Evolutionary conservation across 306 rosid genomes (phyloP), one percentile per base, ranked within the genome.

Genomic region (Vachellia collinsii): DNA sequence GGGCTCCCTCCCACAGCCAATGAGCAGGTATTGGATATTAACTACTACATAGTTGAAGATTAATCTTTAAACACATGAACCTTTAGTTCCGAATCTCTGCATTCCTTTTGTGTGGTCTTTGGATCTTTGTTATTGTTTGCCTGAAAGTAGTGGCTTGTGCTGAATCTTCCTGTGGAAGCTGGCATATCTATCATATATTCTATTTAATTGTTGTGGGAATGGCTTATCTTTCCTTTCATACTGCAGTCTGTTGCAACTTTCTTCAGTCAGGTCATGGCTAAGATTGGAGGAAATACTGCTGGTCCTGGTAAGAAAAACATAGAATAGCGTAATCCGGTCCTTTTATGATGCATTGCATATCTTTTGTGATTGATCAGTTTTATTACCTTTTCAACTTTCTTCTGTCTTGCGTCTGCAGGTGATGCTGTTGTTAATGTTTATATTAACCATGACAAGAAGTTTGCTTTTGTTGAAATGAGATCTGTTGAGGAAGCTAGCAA

Each of bases 401-500:
- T 66, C 43, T 56, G 68, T 20, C 16, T 78, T 78, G 73, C 53
- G 4, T 25, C 67, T 85, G 74, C 81, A 94, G 99, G 99, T 54
- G 99, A 95, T 87, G 99, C 99, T 13, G 99, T 95, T 73, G 99
- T 95, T 41, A 95, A 95, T 85, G 99, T 95, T 23, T 95, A 95
- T 85, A 95, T 95, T 51, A 95, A 95, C 88, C 99, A 95, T 87
- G 99, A 95, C 82, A 95, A 95, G 88, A 95, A 95, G 85, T 95
- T 95, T 71, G 99, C 99, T 42, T 95, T 95, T 43, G 99, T 95
- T 76, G 99, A 95, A 86, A 95, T 95, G 99, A 90, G 99, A 87
- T 95, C 99, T 43, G 99, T 95, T 78, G 99, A 95, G 86, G 99
- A 95, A 86, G 99, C 99, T 66, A 95, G 99, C 82, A 95, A 95